Base-by-base conservation (phyloP, 192 early-diverging fungal genomes). In the Paraglomus brasilianum region DNA sequence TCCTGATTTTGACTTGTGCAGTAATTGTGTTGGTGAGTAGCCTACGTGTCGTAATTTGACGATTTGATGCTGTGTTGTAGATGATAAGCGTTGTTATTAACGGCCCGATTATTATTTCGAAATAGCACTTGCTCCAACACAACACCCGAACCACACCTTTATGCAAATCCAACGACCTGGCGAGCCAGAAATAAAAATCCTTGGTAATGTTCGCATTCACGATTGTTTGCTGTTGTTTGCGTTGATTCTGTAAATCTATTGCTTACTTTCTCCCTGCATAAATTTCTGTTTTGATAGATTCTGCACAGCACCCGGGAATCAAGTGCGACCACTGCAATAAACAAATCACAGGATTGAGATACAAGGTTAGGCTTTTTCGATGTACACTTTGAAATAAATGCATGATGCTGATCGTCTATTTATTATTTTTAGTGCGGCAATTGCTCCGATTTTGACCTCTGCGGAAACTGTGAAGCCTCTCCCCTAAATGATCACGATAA, bases 401-500 rank as follows among this genome's bases (percentile, higher is more conserved):
- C 19, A 30, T 10, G 13, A 13, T 24, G 13, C 30, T 1, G 4
- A 19, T 43, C 10, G 1, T 62, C 60, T 41, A 2, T 43, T 1
- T 52, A 36, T 52, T n/a, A 42, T 2, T 53, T 47, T 43, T 67
- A 84, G 81, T 85, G 83, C 58, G 80, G 77, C 15, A 79, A 83
- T 53, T 91, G 89, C 60, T 19, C 68, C 21, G 78, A 87, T 51
- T 89, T 81, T 72, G 89, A 91, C 73, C 64, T 84, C 11, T 90
- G 89, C 66, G 80, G 76, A 50, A 85, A 83, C 58, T 91, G 89
- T 45, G 79, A 81, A 66, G 65, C 77, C 7, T 66, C 72, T 1
- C 73, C 80, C 2, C 17, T 58, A 8, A 62, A 40, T 8, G 41
- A 63, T 9, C 83, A 85, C 58, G 74, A 81, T 53, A 39, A 52